Evolutionary conservation across 345 rosid genomes (phyloP), one percentile per base, ranked within the genome.

Genomic region (Populus simonii): DNA sequence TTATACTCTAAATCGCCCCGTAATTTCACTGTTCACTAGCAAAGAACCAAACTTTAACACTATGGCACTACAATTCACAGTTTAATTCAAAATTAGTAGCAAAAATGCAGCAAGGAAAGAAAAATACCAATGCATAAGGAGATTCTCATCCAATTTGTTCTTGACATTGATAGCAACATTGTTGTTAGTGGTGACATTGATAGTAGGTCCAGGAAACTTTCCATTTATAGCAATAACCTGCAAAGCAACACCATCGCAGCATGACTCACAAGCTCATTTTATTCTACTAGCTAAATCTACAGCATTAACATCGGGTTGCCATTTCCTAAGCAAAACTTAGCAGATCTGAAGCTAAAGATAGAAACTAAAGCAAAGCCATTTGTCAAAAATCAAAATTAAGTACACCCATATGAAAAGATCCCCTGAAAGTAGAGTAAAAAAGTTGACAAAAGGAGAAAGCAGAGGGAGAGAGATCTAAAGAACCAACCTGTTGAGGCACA

Each of bases 211-310:
- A 39, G 99, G 99, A 75, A 96, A 96, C 85, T 92, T 81, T 66
- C 88, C 97, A 78, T 93, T 96, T 63, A 93, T 66, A 84, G 99
- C 99, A 89, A 96, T 93, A 43, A 96, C 99, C 99, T 96, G 89
- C 83, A 74, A 79, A 76, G 45, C 2, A 83, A 71, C 72, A 76
- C 55, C 76, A 76, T 71, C 23, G 47, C 70, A 80, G 33, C 67
- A 23, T 67, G 38, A 75, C 4, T n/a, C 49, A 20, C 61, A 47
- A 66, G 45, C 74, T 73, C 79, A 67, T 47, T 77, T 25, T 49
- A 75, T 41, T 49, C 57, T 17, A 70, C 27, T 63, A 59, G 74
- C 70, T 18, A 70, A 83, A 80, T 67, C 38, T 33, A 55, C 39
- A 74, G 71, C 71, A 72, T 15, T 47, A 49, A 76, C 72, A 77